Evolutionary conservation across 768 basidiomycete genomes (phyloP).

Genomic region (Scleroderma bovista): DNA sequence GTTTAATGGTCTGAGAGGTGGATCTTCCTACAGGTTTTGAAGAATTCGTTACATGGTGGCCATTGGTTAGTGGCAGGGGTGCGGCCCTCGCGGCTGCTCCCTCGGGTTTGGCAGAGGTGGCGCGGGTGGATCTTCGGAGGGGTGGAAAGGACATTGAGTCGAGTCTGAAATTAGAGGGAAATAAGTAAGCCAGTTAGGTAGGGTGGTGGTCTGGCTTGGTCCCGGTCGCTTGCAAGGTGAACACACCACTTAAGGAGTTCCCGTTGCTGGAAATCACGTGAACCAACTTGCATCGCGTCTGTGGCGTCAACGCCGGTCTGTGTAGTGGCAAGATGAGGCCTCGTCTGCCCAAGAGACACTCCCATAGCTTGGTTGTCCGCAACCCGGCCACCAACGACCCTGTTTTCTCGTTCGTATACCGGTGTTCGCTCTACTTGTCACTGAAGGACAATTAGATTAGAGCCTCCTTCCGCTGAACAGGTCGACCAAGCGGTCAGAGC

Average conservation of each 20-base stretch:
- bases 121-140: constrained; percentile 49
- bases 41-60: constrained; percentile 31
- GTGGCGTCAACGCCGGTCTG: background rate
- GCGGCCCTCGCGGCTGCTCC: constrained; percentile 26
- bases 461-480: constrained; percentile 44
- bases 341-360: too few species aligned
- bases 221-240: background rate
- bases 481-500: constrained; percentile 46
- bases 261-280: background rate
- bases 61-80: constrained; percentile 24
- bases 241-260: background rate
- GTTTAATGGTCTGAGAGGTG: constrained; percentile 34
- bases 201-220: background rate
- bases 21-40: constrained; percentile 24
- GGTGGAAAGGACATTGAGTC: constrained; percentile 28
- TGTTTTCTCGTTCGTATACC: constrained; percentile 47
- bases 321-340: too few species aligned
- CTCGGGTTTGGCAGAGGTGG: constrained; percentile 40
- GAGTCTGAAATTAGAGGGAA: constrained; percentile 19
- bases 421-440: background rate
- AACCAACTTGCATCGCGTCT: constrained; percentile 1
- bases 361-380: constrained; percentile 42
- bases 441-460: constrained; percentile 38
- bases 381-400: constrained; percentile 68
- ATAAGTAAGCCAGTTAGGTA: background rate